Percentiles rank a stretch among this genome's conserved stretches.
Conservation (phyloP, 495 filamentous ascomycete genomes). For the Chaetomidium leptoderma region DNA sequence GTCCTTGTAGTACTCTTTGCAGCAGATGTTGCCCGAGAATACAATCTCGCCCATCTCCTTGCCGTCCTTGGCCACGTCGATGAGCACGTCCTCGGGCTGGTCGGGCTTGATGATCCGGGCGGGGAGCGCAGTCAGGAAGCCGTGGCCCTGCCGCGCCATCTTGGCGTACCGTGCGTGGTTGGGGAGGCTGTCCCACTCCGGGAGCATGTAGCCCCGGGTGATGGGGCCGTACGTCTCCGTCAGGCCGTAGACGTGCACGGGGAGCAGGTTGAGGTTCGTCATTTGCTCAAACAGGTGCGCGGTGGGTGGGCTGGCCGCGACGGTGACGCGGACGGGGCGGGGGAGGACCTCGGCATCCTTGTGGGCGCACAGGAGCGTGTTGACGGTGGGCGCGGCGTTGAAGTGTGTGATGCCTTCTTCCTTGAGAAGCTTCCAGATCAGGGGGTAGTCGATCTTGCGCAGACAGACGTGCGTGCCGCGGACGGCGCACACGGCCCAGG, state of each 20-base stretch:
- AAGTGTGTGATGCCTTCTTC: slow-evolving; percentile 86
- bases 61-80: slow-evolving; percentile 76
- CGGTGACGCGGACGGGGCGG: slow-evolving; percentile 76
- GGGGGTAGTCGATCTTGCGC: slow-evolving; percentile 87
- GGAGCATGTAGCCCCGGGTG: slow-evolving; percentile 85
- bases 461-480: slow-evolving; percentile 93
- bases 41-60: slow-evolving; percentile 92
- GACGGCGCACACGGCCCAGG: slow-evolving; percentile 86
- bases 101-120: slow-evolving; percentile 79
- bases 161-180: slow-evolving; percentile 68
- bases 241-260: slow-evolving; percentile 92
- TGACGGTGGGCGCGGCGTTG: slow-evolving; percentile 94
- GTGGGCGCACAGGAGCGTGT: slow-evolving; percentile 81
- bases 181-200: slow-evolving; percentile 70
- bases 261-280: slow-evolving; percentile 74
- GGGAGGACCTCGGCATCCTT: slow-evolving; percentile 64
- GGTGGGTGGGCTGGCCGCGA: slow-evolving; percentile 86
- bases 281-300: slow-evolving; percentile 89
- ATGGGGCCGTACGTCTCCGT: slow-evolving; percentile 97
- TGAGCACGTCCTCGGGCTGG: slow-evolving; percentile 55
- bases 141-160: slow-evolving; percentile 90
- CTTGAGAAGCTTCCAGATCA: slow-evolving; percentile 85
- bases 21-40: slow-evolving; percentile 87
- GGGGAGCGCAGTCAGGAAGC: slow-evolving; percentile 79
- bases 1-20: slow-evolving; percentile 89